Percentiles rank a stretch among this genome's conserved stretches.
Conservation (phyloP, 1,284 basidiomycete genomes). For the Cryptococcus sp. region DNA sequence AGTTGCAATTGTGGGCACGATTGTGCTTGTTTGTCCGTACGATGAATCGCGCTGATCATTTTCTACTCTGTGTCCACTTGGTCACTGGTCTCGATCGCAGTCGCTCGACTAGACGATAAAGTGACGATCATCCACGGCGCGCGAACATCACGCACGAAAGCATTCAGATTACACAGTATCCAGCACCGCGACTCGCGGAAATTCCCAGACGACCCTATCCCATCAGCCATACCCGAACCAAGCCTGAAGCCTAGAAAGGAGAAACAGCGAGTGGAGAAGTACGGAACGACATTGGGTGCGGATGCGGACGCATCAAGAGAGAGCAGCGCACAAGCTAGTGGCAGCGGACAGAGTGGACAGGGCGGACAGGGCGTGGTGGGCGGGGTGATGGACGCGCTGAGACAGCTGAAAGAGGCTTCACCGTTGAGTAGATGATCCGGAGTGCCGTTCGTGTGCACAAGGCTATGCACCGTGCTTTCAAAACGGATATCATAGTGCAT, state of each 20-base stretch:
- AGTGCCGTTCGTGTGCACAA: no score
- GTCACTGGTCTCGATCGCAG: conserved; percentile 18
- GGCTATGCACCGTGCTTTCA: no score
- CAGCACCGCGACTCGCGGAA: conserved; percentile 12
- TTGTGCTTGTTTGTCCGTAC: not conserved
- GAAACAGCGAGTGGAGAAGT: conserved; percentile 3
- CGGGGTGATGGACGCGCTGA: no score
- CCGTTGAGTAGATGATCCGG: no score
- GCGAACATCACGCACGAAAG: conserved; percentile 38
- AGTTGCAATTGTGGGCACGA: not conserved
- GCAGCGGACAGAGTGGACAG: no score
- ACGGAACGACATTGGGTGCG: not conserved
- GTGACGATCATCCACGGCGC: conserved; percentile 45
- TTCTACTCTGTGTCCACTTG: not conserved
- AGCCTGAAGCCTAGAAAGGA: conserved; percentile 13
- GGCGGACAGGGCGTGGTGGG: no score
- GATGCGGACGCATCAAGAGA: no score
- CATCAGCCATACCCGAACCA: conserved; percentile 10
- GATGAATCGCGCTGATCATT: not conserved
- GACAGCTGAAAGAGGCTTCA: no score
- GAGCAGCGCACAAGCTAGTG: no score
- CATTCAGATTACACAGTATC: conserved; percentile 31
- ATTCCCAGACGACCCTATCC: conserved; percentile 17
- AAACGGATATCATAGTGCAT: no score
- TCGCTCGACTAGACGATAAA: conserved; percentile 37